These are phyloP conservation scores for Corynascus novoguineensis DNA, from an alignment of 495 filamentous ascomycete genomes.

Conservation along the genomic window DNA sequence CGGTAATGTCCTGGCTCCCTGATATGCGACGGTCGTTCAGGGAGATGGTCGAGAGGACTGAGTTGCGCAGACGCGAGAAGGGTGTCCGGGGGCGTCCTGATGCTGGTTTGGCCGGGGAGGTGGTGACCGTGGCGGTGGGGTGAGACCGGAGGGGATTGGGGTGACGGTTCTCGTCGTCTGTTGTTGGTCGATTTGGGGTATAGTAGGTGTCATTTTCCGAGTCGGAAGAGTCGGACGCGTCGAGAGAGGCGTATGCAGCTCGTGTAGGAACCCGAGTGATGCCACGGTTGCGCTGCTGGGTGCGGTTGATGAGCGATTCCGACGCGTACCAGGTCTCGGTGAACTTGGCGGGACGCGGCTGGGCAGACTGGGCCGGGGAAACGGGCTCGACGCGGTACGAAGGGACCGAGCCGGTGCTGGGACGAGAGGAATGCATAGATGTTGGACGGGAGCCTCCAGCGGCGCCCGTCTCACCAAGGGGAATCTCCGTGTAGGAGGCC, in stretches of 20 bases:
- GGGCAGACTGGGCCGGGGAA: slow-evolving; percentile 31
- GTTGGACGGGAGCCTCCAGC: slow-evolving; percentile 24
- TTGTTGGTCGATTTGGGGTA: slow-evolving; percentile 14
- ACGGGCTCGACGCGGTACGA: slow-evolving; percentile 19
- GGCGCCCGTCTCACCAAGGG: slow-evolving; percentile 32
- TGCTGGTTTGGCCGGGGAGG: not conserved
- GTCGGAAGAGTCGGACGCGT: slow-evolving; percentile 32
- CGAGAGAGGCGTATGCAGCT: slow-evolving; percentile 33
- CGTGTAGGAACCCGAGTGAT: slow-evolving; percentile 27
- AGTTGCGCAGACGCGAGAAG: slow-evolving; percentile 26
- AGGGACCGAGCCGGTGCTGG: slow-evolving; percentile 28
- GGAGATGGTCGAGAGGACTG: slow-evolving; percentile 39
- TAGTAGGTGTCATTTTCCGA: slow-evolving; percentile 21
- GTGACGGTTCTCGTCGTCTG: slow-evolving; percentile 21
- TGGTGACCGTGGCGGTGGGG: slow-evolving; percentile 21
- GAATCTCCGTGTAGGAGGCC: slow-evolving; percentile 37
- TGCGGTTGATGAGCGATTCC: slow-evolving; percentile 49
- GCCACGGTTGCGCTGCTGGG: slow-evolving; percentile 39
- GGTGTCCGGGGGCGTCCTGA: slow-evolving; percentile 24
- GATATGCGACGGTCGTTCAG: slow-evolving; percentile 36
- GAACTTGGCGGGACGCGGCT: slow-evolving; percentile 55
- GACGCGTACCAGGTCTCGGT: slow-evolving; percentile 55
- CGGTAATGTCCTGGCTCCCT: slow-evolving; percentile 29
- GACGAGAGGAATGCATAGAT: slow-evolving; percentile 22
- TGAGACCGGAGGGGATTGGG: slow-evolving; percentile 46